Evolutionary conservation across 2,329 filamentous ascomycete species (phyloP), one percentile per base, ranked within the genome.

Genomic region (Myriosclerotinia duriaeana): DNA sequence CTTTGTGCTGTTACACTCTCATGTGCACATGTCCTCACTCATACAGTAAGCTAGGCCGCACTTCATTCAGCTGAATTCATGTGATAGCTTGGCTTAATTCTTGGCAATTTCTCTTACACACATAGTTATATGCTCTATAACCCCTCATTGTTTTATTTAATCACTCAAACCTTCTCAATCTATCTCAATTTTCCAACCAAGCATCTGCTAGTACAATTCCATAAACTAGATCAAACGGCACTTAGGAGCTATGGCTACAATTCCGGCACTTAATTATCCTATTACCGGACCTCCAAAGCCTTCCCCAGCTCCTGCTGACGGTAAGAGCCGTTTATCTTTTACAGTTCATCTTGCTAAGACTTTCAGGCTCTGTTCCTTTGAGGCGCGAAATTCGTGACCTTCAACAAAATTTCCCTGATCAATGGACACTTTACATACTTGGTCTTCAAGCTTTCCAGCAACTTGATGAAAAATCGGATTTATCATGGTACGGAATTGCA

Each of bases 401-500:
- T 71, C 80, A 85, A 70, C 78, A 83, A 64, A 84, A 91, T 67
- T 44, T 66, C 44, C 75, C 82, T 11, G 86, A 91, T 72, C 83
- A 85, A 74, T 92, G 89, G 87, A 92, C 91, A 75, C 78, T 96
- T 67, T 96, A 89, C 77, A 80, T 96, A 36, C 83, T 94, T 59
- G 89, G 89, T 15, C 82, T 95, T 72, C 86, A 85, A 76, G 66
- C 67, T 26, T 86, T 87, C 79, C 87, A 94, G 80, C 88, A 92
- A 78, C 84, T 81, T 69, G 85, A 85, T 66, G 80, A 87, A 70
- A 89, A 92, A 78, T 80, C 81, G 40, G 81, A 86, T 69, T 81
- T 89, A 48, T 94, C 91, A 52, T 95, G 87, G 81, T 96, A 93
- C 78, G 86, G 91, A 74, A 84, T 96, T 72, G 85, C 89, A 68